These are phyloP conservation scores for Diaporthe citriasiana DNA, from an alignment of 2,329 filamentous ascomycete species.

Conservation along the genomic window DNA sequence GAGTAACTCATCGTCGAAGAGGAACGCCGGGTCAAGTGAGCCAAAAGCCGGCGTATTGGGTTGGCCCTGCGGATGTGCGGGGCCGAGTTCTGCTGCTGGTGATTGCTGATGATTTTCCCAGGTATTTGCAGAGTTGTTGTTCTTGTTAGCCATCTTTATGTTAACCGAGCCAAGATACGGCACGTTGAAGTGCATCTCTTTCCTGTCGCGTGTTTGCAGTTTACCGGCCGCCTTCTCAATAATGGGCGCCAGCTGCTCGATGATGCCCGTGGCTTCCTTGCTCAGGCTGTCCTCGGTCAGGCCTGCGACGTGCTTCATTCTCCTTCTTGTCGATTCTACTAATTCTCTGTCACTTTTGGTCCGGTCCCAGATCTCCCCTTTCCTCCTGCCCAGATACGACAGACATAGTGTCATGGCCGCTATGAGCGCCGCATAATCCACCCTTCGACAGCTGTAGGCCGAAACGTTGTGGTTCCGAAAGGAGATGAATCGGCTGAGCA, in stretches of 20 bases:
- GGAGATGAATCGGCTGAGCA: constrained; percentile 63
- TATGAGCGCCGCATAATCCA: constrained; percentile 67
- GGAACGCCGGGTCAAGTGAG: constrained; percentile 20
- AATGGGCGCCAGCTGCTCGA: constrained; percentile 59
- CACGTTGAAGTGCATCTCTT: constrained; percentile 57
- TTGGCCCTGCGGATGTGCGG: constrained; percentile 5
- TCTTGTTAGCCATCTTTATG: constrained; percentile 51
- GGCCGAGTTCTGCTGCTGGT: background rate
- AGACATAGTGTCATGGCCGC: constrained; percentile 66
- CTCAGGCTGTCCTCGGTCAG: constrained; percentile 58
- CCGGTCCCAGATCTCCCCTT: constrained; percentile 39
- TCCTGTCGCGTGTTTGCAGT: constrained; percentile 38
- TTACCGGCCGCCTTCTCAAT: constrained; percentile 49
- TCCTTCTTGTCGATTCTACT: constrained; percentile 53
- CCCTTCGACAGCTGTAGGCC: constrained; percentile 60
- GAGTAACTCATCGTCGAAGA: constrained; percentile 23
- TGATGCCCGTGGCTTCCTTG: constrained; percentile 58
- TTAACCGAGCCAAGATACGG: constrained; percentile 64
- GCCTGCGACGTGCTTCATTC: constrained; percentile 56
- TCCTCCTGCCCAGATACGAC: constrained; percentile 60
- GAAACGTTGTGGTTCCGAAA: constrained; percentile 58
- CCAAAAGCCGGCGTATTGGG: constrained; percentile 32
- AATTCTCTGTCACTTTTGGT: constrained; percentile 53
- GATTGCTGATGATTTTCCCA: constrained; percentile 15
- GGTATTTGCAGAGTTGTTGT: constrained; percentile 3